phyloP scores from a whole-genome alignment of 306 rosid genomes.

The Castanea sativa region DNA sequence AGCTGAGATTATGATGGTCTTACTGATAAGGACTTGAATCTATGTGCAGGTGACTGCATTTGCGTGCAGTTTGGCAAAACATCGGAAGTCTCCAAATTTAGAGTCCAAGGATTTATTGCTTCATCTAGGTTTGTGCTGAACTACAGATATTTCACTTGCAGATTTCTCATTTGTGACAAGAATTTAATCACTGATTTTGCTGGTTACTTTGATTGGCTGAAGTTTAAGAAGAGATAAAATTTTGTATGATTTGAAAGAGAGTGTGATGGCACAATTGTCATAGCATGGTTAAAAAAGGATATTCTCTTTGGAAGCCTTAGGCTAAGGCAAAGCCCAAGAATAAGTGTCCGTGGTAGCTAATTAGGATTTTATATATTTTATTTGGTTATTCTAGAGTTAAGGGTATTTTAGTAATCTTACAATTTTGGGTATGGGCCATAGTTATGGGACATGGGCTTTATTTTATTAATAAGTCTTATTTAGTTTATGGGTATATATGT shows the following conservation, averaged over 20 bases:
- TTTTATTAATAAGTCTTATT: no score
- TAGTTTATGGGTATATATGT: no score
- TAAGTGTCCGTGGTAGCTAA: no score
- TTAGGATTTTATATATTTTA: no score
- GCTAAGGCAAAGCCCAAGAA: no score
- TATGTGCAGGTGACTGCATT: conserved; percentile 67
- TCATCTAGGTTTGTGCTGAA: conserved; percentile 70
- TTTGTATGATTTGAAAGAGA: neutral
- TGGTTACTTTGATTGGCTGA: neutral
- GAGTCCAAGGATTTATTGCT: conserved; percentile 94
- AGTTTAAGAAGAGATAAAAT: neutral
- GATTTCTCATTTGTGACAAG: conserved; percentile 13
- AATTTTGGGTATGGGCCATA: no score
- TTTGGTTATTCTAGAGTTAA: no score
- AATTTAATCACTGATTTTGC: neutral
- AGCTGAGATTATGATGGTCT: conserved; percentile 12
- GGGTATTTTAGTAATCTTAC: no score
- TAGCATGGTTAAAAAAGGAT: no score
- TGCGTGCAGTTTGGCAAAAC: conserved; percentile 94
- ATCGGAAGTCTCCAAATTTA: conserved; percentile 85
- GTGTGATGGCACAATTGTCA: no score
- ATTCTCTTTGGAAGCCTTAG: no score
- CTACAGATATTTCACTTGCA: conserved; percentile 15
- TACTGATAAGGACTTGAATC: conserved; percentile 8
- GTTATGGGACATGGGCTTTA: no score